Base-by-base conservation (phyloP, 2,329 filamentous ascomycete genomes). In the Alternaria burnsii region DNA sequence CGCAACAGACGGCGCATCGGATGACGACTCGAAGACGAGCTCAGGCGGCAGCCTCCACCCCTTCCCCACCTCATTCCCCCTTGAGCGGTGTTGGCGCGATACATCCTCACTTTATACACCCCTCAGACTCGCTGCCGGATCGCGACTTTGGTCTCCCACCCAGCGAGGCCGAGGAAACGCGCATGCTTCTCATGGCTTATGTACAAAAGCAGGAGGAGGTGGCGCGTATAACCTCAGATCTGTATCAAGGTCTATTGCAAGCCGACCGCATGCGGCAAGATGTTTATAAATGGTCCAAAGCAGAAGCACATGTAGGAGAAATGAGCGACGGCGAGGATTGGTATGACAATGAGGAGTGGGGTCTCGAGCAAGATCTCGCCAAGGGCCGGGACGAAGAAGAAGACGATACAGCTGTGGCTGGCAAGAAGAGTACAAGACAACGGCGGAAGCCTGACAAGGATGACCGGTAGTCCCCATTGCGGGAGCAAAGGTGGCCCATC, bases 291-390 rank as follows among this genome's bases (percentile, higher is more conserved):
- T 93, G 91, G 89, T 86, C 89, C 67, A 92, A 93, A 75, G 89
- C 92, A 1, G 92, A 94, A 79, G 91, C 86, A 22, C 92, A 94
- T 73, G 77, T 88, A 16, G 86, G 88, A 51, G 91, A 94, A 76
- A 89, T 95, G 89, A 93, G 90, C 52, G 92, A 96, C 74, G 91
- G 91, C 11, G 92, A 96, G 81, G 92, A 96, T 75, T 96, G 91
- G 91, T 94, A 93, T 73, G 92, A 96, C 77, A 87, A 87, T 72
- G 89, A 92, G 54, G 90, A 92, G 79, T 94, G 91, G 91, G 87
- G 86, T 0, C 77, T 95, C 50, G 85, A 87, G 9, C 89, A 91
- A 62, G 89, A 91, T 67, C 80, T 94, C 8, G 90, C 92, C 76
- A 95, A 95, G 80, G 92, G 92, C 0, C 89, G 91, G 70, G 91